These are phyloP conservation scores for Plasmodium ovale DNA, from an alignment of 169 alveolate genomes.

Conservation along the genomic window DNA sequence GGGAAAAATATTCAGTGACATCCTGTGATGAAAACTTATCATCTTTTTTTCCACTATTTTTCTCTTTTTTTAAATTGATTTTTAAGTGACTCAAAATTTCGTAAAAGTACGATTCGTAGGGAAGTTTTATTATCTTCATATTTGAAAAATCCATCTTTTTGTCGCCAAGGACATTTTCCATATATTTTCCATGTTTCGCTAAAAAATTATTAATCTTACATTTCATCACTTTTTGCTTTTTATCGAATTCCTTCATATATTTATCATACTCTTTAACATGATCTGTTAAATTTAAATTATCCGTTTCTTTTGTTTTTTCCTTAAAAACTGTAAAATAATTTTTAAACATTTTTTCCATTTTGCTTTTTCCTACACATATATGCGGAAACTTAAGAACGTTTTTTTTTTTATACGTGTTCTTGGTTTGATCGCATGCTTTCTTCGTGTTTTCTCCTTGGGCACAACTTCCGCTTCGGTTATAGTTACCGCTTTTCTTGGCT, in stretches of 20 bases:
- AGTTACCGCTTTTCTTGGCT: not conserved
- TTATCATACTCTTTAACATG: conserved; percentile 21
- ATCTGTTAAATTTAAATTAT: conserved; percentile 46
- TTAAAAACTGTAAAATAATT: conserved; percentile 53
- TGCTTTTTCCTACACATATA: conserved; percentile 38
- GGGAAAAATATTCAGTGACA: conserved; percentile 8
- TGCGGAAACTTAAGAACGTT: conserved; percentile 16
- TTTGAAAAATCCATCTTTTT: conserved; percentile 1
- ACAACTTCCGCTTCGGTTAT: too few relatives aligned
- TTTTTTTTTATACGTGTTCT: not conserved
- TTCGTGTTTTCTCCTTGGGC: not conserved
- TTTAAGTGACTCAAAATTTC: conserved; percentile 15
- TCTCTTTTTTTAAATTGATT: not conserved
- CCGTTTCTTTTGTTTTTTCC: conserved; percentile 68
- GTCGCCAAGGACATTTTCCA: conserved; percentile 18
- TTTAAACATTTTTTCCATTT: conserved; percentile 47
- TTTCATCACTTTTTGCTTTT: conserved; percentile 25
- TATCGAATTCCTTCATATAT: conserved; percentile 24
- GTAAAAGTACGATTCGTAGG: conserved; percentile 58
- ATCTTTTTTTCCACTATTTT: not conserved
- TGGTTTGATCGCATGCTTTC: not conserved
- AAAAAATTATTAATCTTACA: conserved; percentile 9
- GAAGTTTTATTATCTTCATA: conserved; percentile 3
- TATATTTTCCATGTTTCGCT: not conserved
- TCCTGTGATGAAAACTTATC: not conserved